Conservation (phyloP, 2,329 filamentous ascomycete genomes). For the Fusarium floridanum region DNA sequence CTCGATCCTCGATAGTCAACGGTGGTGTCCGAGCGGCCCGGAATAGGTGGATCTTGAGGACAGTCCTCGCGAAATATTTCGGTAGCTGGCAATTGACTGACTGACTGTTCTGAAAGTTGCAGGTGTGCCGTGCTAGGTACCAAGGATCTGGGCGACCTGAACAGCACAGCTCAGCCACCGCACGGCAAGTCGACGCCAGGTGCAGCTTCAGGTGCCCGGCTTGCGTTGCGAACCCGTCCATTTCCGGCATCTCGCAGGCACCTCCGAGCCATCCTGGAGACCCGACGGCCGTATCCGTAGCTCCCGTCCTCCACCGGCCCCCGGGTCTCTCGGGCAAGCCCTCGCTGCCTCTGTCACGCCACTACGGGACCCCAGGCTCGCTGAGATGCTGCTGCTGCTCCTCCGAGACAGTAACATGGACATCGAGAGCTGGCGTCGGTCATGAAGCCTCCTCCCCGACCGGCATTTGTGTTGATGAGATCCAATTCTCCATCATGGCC, state of each 20-base stretch:
- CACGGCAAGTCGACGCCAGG: neutral
- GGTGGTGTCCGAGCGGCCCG: constrained; percentile 31
- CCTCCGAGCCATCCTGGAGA: constrained; percentile 23
- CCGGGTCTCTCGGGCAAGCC: constrained; percentile 24
- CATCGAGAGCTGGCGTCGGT: constrained; percentile 14
- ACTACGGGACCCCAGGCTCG: constrained; percentile 18
- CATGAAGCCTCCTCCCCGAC: constrained; percentile 52
- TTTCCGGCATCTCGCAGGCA: constrained; percentile 18
- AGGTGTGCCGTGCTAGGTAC: constrained; percentile 7
- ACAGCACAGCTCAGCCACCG: constrained; percentile 3
- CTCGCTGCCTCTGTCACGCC: constrained; percentile 31
- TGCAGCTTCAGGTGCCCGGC: constrained; percentile 9
- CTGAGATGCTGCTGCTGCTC: constrained; percentile 19
- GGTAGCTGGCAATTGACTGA: neutral
- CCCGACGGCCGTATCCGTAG: constrained; percentile 39
- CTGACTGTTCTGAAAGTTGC: neutral
- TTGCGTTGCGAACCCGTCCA: constrained; percentile 6
- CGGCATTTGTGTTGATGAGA: constrained; percentile 80
- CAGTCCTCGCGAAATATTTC: constrained; percentile 5
- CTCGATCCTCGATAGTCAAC: constrained; percentile 24
- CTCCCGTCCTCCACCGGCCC: constrained; percentile 36
- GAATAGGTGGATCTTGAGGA: constrained; percentile 17
- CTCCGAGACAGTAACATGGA: constrained; percentile 15
- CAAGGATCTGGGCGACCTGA: constrained; percentile 3
- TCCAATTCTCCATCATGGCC: constrained; percentile 87